Base-by-base conservation (phyloP, 768 basidiomycete genomes). In the Leccinum longicurvipes region DNA sequence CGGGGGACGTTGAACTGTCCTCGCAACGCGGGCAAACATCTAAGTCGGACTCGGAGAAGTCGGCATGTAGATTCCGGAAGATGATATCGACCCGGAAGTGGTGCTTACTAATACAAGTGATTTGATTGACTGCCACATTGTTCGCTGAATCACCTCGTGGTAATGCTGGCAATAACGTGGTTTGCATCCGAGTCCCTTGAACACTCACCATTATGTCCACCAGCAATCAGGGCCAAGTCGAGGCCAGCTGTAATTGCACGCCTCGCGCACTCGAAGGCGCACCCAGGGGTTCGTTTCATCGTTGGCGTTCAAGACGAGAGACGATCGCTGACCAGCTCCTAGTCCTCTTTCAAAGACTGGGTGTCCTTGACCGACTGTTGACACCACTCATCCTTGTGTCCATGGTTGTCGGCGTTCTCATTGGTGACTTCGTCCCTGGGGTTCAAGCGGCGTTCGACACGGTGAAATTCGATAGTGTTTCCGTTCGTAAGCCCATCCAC, bases 321-420 rank as follows among this genome's bases (percentile, higher is more conserved):
- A 15, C n/a, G 17, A 10, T 24, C 21, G 9, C 48, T 56, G 23
- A 57, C 29, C 21, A 11, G 10, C 28, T 19, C 28, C 19, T 27
- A 78, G 76, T 58, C 1, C 61, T 77, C 6, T 79, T 77, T 59
- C 70, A 68, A 48, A 69, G 72, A 23, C 73, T 87, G 0, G 67
- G 78, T 39, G 67, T 82, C 25, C 68, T 82, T 3, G 87, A 91
- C 62, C 78, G 82, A 17, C 74, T 86, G 6, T 74, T 90, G 27
- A 83, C 86, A 0, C 80, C 86, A 0, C 74, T 83, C 36, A 85
- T 93, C 28, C 74, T 93, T 3, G 24, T 87, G 0, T 79, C 76
- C 25, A 93, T 93, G 91, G 79, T 92, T 50, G 59, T 86, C 19
- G 90, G 89, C 1, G 84, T 91, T 5, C 66, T 91, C 49, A 82